phyloP scores from a whole-genome alignment of 2,329 filamentous ascomycete species.

The Aspergillus sergii region DNA sequence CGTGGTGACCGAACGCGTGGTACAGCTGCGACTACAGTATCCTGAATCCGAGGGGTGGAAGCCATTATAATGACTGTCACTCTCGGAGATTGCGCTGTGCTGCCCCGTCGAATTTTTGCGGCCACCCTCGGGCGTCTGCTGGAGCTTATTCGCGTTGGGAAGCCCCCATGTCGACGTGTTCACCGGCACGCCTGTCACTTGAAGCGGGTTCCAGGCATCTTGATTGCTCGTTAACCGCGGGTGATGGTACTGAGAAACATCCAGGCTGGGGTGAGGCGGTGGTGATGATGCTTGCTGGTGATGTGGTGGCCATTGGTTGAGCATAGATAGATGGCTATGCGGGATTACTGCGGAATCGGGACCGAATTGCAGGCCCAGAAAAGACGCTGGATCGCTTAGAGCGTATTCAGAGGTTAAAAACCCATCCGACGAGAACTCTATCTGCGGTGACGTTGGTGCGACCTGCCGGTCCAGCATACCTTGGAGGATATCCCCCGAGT shows the following conservation, averaged over 20 bases:
- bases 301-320: constrained; percentile 23
- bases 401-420: constrained; percentile 17
- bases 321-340: constrained; percentile 22
- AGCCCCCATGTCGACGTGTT: constrained; percentile 19
- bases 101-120: constrained; percentile 27
- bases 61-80: constrained; percentile 34
- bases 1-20: constrained; percentile 32
- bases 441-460: constrained; percentile 15
- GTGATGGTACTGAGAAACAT: constrained; percentile 25
- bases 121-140: constrained; percentile 25
- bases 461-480: constrained; percentile 30
- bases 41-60: constrained; percentile 38
- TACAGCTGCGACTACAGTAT: constrained; percentile 36
- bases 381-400: constrained; percentile 26
- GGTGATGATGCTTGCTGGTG: constrained; percentile 22
- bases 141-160: constrained; percentile 20
- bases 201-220: constrained; percentile 38
- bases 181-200: constrained; percentile 28
- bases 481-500: constrained; percentile 34
- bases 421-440: constrained; percentile 15
- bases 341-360: constrained; percentile 24
- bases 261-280: constrained; percentile 18
- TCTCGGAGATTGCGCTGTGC: constrained; percentile 35
- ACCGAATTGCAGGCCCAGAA: constrained; percentile 31
- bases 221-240: constrained; percentile 25